Evolutionary conservation across 305 asterid genomes (phyloP).

Genomic region (Rubia peregrina): DNA sequence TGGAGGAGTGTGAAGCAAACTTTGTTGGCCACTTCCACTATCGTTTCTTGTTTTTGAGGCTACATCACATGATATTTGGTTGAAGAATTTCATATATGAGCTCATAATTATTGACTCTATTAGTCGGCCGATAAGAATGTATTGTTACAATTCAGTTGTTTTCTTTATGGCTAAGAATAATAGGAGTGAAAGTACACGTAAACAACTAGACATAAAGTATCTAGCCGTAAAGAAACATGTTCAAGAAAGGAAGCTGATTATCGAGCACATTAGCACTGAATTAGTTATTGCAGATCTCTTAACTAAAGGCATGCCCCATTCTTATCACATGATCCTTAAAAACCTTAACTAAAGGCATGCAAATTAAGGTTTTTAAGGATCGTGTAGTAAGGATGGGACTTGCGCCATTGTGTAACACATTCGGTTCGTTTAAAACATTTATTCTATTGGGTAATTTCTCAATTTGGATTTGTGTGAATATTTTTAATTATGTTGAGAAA

Average conservation of each 20-base stretch:
- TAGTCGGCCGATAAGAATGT: not conserved
- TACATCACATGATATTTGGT: slow-evolving; percentile 9
- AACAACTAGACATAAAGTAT: slow-evolving; percentile 3
- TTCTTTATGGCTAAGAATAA: slow-evolving; percentile 7
- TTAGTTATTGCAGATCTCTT: not conserved
- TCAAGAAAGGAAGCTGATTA: slow-evolving; percentile 1
- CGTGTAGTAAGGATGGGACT: too few relatives aligned
- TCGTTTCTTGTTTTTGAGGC: slow-evolving; percentile 11
- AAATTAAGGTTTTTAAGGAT: too few relatives aligned
- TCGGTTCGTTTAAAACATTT: too few relatives aligned
- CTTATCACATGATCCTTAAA: too few relatives aligned
- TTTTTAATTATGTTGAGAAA: too few relatives aligned
- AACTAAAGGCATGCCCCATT: slow-evolving; percentile 1
- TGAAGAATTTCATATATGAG: slow-evolving; percentile 5
- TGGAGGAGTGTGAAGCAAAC: slow-evolving; percentile 10
- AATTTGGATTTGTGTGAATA: too few relatives aligned
- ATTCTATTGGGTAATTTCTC: too few relatives aligned
- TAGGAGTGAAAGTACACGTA: not conserved
- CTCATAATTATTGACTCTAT: not conserved
- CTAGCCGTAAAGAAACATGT: not conserved
- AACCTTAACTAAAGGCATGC: too few relatives aligned
- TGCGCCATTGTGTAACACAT: too few relatives aligned
- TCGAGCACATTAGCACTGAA: not conserved
- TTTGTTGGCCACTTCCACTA: slow-evolving; percentile 8
- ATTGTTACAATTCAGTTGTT: slow-evolving; percentile 7